phyloP scores from a whole-genome alignment of 2,329 filamentous ascomycete genomes.

The Macrophomina phaseolina region DNA sequence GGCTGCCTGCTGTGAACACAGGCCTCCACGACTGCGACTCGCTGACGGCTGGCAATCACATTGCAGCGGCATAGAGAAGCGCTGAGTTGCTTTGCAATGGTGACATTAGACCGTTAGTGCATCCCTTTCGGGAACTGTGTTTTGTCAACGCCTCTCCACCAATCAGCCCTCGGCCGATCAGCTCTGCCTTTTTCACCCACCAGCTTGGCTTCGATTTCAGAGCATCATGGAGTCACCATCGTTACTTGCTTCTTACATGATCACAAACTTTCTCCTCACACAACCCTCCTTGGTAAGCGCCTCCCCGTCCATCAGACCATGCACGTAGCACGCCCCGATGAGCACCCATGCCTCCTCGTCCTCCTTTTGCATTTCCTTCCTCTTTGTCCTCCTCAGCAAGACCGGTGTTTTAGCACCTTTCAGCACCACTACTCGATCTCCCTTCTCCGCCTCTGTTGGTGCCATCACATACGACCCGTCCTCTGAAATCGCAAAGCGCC shows the following conservation, averaged over 20 bases:
- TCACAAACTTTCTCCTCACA: neutral
- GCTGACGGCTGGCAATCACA: no score
- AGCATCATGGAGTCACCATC: no score
- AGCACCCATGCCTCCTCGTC: neutral
- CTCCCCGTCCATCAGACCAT: slow-evolving; percentile 24
- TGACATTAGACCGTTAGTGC: no score
- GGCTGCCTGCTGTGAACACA: neutral
- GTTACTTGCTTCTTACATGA: neutral
- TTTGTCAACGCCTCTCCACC: no score
- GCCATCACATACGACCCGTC: slow-evolving; percentile 10
- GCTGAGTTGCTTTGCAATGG: no score
- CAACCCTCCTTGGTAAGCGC: neutral
- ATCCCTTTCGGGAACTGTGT: no score
- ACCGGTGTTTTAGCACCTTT: slow-evolving; percentile 17
- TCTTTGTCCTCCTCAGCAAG: slow-evolving; percentile 3
- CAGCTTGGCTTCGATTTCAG: no score
- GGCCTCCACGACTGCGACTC: no score
- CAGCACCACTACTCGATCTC: slow-evolving; percentile 8
- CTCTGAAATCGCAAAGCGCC: neutral
- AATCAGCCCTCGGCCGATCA: no score
- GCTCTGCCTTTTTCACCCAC: no score
- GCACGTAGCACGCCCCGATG: slow-evolving; percentile 13
- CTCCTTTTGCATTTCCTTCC: neutral
- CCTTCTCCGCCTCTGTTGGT: neutral
- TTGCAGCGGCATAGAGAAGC: no score